Evolutionary conservation across 179 eudicot species (phyloP).

Genomic region (Beta lomatogona): DNA sequence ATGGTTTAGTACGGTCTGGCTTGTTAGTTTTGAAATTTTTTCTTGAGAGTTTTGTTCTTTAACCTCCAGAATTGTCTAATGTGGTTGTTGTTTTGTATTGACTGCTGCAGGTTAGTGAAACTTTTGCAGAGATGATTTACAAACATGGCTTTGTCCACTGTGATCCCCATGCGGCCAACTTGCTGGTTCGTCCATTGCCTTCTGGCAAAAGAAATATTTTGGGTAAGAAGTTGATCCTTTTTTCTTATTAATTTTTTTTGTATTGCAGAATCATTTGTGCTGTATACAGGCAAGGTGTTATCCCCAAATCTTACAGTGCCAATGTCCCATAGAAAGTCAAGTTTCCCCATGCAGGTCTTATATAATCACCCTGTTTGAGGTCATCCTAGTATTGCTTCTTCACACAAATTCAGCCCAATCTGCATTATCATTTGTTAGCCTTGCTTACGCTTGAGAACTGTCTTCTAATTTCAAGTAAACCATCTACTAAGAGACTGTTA

Average conservation of each 20-base stretch:
- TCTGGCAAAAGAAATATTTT: slow-evolving; percentile 54
- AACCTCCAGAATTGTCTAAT: neutral
- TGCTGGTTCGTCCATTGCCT: slow-evolving; percentile 89
- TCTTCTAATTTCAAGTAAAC: too few relatives aligned
- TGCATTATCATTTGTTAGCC: neutral
- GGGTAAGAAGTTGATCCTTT: slow-evolving; percentile 48
- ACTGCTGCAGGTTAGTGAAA: slow-evolving; percentile 76
- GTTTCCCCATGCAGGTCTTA: neutral
- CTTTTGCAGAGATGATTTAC: slow-evolving; percentile 98
- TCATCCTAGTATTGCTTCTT: neutral
- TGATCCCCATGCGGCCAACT: slow-evolving; percentile 98
- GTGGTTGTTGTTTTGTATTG: neutral
- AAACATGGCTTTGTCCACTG: slow-evolving; percentile 99
- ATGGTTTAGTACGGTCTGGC: neutral
- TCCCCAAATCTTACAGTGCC: neutral
- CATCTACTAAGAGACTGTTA: too few relatives aligned
- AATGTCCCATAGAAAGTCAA: neutral
- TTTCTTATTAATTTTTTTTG: neutral
- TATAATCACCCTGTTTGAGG: neutral
- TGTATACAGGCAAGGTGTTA: neutral
- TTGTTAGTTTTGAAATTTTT: neutral
- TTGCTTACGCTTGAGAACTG: neutral
- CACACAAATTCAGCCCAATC: neutral
- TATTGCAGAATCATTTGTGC: neutral
- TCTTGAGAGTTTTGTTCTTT: neutral